Conservation (phyloP, 176 grass and related monocot genomes). For the Triticum aestivum region DNA sequence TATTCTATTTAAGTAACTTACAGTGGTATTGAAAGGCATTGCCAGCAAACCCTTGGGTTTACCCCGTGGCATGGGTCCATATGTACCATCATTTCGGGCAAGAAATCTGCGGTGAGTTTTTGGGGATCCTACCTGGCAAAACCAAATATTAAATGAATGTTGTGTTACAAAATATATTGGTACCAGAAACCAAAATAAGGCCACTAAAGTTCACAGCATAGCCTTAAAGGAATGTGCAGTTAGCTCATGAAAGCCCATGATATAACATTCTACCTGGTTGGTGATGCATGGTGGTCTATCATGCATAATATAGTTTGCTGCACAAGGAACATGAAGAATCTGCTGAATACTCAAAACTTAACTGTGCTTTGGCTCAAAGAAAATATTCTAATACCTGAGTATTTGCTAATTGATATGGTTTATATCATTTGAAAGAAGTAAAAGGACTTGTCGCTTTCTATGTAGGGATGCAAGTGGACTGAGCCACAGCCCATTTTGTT, state of each 20-base stretch:
- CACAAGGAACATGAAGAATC: not conserved
- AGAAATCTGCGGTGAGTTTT: constrained; percentile 94
- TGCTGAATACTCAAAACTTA: not conserved
- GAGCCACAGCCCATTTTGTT: not conserved
- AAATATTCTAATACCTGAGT: not conserved
- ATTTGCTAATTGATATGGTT: not conserved
- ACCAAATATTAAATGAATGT: not conserved
- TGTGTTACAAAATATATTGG: not conserved
- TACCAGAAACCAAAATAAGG: not conserved
- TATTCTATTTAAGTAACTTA: constrained; percentile 46
- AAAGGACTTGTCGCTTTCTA: not conserved
- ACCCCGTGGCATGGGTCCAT: constrained; percentile 85
- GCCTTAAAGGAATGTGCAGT: not conserved
- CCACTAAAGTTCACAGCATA: constrained; percentile 18
- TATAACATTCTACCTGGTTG: not conserved
- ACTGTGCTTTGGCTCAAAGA: not conserved
- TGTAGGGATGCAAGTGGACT: not conserved
- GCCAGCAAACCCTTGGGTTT: constrained; percentile 85
- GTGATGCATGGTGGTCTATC: not conserved
- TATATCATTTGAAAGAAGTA: not conserved
- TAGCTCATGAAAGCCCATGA: not conserved
- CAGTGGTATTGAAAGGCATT: constrained; percentile 98
- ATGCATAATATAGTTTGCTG: not conserved
- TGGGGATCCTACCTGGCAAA: constrained; percentile 84
- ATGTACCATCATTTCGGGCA: constrained; percentile 82